These are phyloP conservation scores for Carallia brachiata DNA, from an alignment of 345 rosid species.

Conservation along the genomic window DNA sequence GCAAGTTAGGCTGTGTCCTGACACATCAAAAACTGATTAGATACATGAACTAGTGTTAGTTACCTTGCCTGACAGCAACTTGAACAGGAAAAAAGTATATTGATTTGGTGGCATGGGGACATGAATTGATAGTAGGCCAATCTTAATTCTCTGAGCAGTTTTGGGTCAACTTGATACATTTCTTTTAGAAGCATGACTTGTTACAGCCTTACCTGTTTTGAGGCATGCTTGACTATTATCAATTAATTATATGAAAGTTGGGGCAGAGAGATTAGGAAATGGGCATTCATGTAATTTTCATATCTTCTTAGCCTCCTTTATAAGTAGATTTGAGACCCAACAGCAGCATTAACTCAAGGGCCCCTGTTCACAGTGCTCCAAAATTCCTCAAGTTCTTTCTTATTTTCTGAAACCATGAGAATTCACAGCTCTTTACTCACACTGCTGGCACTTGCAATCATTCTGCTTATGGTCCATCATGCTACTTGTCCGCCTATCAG, in stretches of 20 bases:
- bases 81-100: no score
- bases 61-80: neutral
- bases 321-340: slow-evolving; percentile 10
- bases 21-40: neutral
- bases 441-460: slow-evolving; percentile 16
- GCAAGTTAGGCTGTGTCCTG: neutral
- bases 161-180: neutral
- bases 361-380: neutral
- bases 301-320: neutral
- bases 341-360: neutral
- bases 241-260: neutral
- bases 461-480: slow-evolving; percentile 26
- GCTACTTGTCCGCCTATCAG: slow-evolving; percentile 25
- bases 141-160: neutral
- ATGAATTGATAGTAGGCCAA: neutral
- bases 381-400: neutral
- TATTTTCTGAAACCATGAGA: slow-evolving; percentile 20
- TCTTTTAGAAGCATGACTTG: neutral
- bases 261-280: neutral
- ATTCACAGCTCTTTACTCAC: slow-evolving; percentile 12
- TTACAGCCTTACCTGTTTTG: neutral
- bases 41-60: neutral
- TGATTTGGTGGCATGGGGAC: neutral
- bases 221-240: no score
- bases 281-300: neutral